Conservation (phyloP, 352 stramenopile genomes). For the Phytopythium montanum region DNA sequence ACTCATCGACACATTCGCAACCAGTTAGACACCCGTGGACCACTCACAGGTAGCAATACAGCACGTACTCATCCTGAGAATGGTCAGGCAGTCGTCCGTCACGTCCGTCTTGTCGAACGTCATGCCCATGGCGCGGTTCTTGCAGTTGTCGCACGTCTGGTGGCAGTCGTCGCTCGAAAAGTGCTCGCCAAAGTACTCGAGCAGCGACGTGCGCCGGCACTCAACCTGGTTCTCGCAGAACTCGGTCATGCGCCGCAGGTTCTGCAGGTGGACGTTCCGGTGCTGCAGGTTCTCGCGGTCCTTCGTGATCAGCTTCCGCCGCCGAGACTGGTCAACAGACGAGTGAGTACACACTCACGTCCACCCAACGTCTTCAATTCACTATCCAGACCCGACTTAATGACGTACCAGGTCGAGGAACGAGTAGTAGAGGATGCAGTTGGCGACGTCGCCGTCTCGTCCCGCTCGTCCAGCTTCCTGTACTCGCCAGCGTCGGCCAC, state of each 20-base stretch:
- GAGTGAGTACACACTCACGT: neutral
- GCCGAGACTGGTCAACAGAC: constrained; percentile 30
- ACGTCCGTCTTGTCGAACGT: constrained; percentile 75
- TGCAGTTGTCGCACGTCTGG: constrained; percentile 86
- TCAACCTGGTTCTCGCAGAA: constrained; percentile 90
- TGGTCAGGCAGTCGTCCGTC: constrained; percentile 58
- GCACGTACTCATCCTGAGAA: constrained; percentile 61
- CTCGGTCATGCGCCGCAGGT: constrained; percentile 80
- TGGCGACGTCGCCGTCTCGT: constrained; percentile 76
- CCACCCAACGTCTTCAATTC: neutral
- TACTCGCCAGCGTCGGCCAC: neutral
- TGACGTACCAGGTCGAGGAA: constrained; percentile 73
- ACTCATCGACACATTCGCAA: neutral
- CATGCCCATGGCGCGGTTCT: constrained; percentile 63
- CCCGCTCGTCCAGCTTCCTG: constrained; percentile 82
- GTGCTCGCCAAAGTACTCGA: constrained; percentile 90
- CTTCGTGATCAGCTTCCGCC: constrained; percentile 76
- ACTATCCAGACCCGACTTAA: neutral
- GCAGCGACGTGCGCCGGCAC: constrained; percentile 72
- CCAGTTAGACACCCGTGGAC: neutral
- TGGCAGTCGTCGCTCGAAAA: constrained; percentile 72
- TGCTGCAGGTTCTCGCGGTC: constrained; percentile 78
- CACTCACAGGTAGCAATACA: neutral
- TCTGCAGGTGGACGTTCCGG: constrained; percentile 77
- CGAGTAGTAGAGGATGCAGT: constrained; percentile 88